Percentiles rank a stretch among this genome's conserved stretches.
Conservation (phyloP, 2,329 filamentous ascomycete genomes). For the Fusarium transvaalense region DNA sequence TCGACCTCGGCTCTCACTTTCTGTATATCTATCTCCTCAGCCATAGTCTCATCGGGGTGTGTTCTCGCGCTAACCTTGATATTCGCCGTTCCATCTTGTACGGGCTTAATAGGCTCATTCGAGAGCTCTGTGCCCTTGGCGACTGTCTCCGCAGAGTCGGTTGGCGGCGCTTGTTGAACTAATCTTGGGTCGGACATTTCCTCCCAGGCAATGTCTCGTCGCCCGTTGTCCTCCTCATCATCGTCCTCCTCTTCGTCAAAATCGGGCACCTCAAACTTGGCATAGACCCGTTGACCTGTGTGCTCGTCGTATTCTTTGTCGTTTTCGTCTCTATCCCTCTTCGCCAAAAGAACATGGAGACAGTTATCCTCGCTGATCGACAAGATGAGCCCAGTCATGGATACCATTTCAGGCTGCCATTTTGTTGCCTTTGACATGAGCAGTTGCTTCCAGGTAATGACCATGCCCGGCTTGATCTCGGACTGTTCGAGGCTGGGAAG, state of each 20-base stretch:
- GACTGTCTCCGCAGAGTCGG: constrained; percentile 44
- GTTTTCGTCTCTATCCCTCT: constrained; percentile 72
- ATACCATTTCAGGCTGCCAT: constrained; percentile 74
- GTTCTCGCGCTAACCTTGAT: constrained; percentile 48
- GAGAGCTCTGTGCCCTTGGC: constrained; percentile 48
- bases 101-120: constrained; percentile 27
- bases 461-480: constrained; percentile 68
- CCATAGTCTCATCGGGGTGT: constrained; percentile 38
- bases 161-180: constrained; percentile 57
- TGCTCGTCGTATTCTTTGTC: constrained; percentile 72
- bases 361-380: constrained; percentile 62
- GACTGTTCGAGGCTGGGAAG: constrained; percentile 64
- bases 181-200: constrained; percentile 78
- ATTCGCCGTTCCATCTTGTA: constrained; percentile 25
- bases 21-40: constrained; percentile 49
- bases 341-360: constrained; percentile 75
- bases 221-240: constrained; percentile 70
- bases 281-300: constrained; percentile 79
- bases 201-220: constrained; percentile 68
- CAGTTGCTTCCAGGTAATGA: constrained; percentile 77
- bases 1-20: constrained; percentile 48
- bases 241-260: constrained; percentile 69
- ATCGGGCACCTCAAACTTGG: constrained; percentile 80
- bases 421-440: constrained; percentile 70
- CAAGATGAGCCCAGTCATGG: constrained; percentile 76